These are phyloP conservation scores for Asterophora lycoperdoides DNA, from an alignment of 768 basidiomycete genomes.

Conservation along the genomic window DNA sequence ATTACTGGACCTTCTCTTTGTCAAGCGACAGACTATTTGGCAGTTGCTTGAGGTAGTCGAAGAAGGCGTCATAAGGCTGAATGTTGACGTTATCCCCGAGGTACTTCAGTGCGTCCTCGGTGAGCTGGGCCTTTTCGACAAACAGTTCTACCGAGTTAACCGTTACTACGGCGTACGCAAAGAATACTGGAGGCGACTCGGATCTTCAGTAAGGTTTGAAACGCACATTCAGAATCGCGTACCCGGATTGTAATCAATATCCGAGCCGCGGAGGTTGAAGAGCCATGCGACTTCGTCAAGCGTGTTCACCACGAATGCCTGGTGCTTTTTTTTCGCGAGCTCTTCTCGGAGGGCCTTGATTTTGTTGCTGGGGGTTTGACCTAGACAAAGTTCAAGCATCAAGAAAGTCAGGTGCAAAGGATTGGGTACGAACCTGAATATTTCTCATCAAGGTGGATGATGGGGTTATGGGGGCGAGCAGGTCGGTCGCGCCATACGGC, in stretches of 20 bases:
- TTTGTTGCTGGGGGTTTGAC: constrained; percentile 64
- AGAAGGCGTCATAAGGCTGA: constrained; percentile 65
- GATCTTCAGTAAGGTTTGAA: background rate
- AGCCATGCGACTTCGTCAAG: constrained; percentile 96
- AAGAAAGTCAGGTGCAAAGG: background rate
- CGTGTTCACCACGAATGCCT: constrained; percentile 78
- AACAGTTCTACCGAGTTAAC: constrained; percentile 60
- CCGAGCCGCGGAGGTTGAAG: constrained; percentile 87
- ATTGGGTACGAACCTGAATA: constrained; percentile 51
- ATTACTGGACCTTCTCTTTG: constrained; percentile 29
- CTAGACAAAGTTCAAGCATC: constrained; percentile 24
- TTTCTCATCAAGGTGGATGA: constrained; percentile 68
- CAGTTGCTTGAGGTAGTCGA: constrained; percentile 55
- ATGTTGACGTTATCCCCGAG: constrained; percentile 63
- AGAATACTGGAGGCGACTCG: constrained; percentile 62
- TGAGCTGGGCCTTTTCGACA: constrained; percentile 52
- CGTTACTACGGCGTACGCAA: constrained; percentile 83
- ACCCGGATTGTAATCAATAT: constrained; percentile 83
- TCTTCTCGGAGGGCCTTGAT: constrained; percentile 62
- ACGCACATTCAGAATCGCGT: constrained; percentile 5
- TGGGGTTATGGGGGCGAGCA: constrained; percentile 55
- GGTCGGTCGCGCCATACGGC: constrained; percentile 74
- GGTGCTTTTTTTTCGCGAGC: constrained; percentile 55
- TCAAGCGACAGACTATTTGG: constrained; percentile 29
- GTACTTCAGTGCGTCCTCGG: constrained; percentile 36